Conservation (phyloP, 352 stramenopile genomes). For the Phytophthora agathidicida region DNA sequence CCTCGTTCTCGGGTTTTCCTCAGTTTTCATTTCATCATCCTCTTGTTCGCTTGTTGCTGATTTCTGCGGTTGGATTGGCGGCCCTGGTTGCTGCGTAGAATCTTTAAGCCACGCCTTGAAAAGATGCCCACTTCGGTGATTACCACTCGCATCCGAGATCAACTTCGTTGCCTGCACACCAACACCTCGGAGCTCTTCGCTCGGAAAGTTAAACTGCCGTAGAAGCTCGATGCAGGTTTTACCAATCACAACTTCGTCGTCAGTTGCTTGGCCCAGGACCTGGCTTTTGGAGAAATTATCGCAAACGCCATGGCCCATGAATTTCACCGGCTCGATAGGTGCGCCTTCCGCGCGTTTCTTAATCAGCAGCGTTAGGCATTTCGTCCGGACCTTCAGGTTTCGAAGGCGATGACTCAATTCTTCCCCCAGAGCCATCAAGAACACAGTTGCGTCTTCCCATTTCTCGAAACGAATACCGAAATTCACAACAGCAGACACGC, state of each 20-base stretch:
- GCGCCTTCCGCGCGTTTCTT: conserved; percentile 80
- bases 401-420: conserved; percentile 74
- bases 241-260: conserved; percentile 59
- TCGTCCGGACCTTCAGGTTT: conserved; percentile 58
- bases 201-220: conserved; percentile 60
- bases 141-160: conserved; percentile 26
- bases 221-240: conserved; percentile 65
- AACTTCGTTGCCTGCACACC: conserved; percentile 84
- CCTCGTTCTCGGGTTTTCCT: conserved; percentile 5
- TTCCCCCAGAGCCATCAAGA: conserved; percentile 79
- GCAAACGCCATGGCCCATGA: conserved; percentile 87
- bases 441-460: conserved; percentile 75
- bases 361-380: conserved; percentile 81
- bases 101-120: conserved; percentile 67
- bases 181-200: conserved; percentile 71
- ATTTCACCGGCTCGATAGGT: conserved; percentile 82
- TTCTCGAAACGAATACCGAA: conserved; percentile 92
- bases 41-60: not conserved
- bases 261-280: conserved; percentile 57
- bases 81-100: conserved; percentile 5
- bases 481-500: conserved; percentile 92
- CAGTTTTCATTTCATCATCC: conserved; percentile 12
- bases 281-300: conserved; percentile 88
- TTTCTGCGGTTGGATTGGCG: not conserved
- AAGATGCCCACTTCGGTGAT: conserved; percentile 40